Evolutionary conservation across 176 grass and related monocot species (phyloP).

Genomic region (Carex kokanica): DNA sequence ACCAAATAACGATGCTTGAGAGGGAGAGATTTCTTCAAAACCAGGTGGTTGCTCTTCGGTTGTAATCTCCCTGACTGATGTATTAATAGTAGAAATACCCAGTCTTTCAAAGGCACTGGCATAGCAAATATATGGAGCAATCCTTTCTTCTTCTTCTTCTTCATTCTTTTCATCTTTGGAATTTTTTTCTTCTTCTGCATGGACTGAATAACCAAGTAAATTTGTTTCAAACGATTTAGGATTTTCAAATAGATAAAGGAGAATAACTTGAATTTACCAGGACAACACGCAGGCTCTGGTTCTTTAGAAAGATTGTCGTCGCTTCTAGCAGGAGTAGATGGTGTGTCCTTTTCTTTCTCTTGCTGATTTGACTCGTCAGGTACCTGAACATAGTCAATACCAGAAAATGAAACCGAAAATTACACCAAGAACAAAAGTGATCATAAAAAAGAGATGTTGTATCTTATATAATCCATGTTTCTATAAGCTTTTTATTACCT

Average conservation of each 20-base stretch:
- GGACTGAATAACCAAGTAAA: slow-evolving; percentile 15
- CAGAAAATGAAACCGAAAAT: slow-evolving; percentile 15
- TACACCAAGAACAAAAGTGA: slow-evolving; percentile 23
- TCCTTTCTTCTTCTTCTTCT: slow-evolving; percentile 27
- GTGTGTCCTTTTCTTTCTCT: not conserved
- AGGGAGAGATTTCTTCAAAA: slow-evolving; percentile 64
- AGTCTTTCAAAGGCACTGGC: slow-evolving; percentile 67
- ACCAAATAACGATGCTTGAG: slow-evolving; percentile 23
- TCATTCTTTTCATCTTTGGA: not conserved
- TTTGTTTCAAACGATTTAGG: slow-evolving; percentile 30
- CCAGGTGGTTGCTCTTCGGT: not conserved
- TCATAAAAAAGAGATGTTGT: not conserved
- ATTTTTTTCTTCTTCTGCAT: slow-evolving; percentile 35
- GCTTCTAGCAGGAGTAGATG: not conserved
- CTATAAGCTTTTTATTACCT: slow-evolving; percentile 22
- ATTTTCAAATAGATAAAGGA: slow-evolving; percentile 20
- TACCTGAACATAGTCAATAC: not conserved
- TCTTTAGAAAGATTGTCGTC: not conserved
- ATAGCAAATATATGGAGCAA: slow-evolving; percentile 32
- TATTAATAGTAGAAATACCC: slow-evolving; percentile 28
- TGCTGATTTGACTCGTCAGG: not conserved
- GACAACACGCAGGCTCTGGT: slow-evolving; percentile 7
- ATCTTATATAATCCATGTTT: slow-evolving; percentile 14
- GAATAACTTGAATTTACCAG: slow-evolving; percentile 14
- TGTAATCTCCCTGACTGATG: slow-evolving; percentile 33